Percentiles rank a stretch among this genome's conserved stretches.
These are phyloP conservation scores for Sporothrix humicola DNA, from an alignment of 2,329 filamentous ascomycete genomes.

Conservation along the genomic window DNA sequence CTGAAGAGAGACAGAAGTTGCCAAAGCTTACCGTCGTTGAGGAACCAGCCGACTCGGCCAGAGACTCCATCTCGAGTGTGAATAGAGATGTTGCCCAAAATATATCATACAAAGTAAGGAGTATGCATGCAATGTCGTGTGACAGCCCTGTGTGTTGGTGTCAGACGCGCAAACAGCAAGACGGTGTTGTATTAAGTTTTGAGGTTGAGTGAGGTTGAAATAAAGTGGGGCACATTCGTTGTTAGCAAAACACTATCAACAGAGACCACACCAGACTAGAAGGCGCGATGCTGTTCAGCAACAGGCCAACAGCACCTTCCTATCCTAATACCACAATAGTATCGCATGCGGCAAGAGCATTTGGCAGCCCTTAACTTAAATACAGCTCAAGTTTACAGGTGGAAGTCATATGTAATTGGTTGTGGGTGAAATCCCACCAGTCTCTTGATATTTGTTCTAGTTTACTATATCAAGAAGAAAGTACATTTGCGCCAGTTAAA, in stretches of 20 bases:
- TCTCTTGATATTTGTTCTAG: background rate
- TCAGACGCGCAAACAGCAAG: too few species aligned
- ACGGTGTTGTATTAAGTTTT: slow-evolving; percentile 8
- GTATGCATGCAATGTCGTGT: too few species aligned
- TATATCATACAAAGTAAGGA: too few species aligned
- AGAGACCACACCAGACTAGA: background rate
- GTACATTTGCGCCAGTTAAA: background rate
- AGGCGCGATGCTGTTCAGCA: background rate
- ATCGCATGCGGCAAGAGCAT: too few species aligned
- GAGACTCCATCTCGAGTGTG: background rate
- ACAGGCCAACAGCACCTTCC: background rate
- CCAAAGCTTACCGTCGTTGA: background rate
- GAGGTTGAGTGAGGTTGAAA: background rate
- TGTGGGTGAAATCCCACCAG: too few species aligned
- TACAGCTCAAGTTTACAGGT: too few species aligned
- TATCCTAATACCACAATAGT: too few species aligned
- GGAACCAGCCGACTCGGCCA: background rate
- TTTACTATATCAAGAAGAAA: background rate
- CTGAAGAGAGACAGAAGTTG: background rate
- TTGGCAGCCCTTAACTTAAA: too few species aligned
- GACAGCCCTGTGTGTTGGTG: background rate
- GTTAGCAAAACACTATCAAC: background rate
- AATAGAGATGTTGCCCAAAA: too few species aligned
- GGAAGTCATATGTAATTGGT: too few species aligned
- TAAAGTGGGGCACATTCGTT: slow-evolving; percentile 27